Base-by-base conservation (phyloP, 345 rosid genomes). In the Populus simonii region DNA sequence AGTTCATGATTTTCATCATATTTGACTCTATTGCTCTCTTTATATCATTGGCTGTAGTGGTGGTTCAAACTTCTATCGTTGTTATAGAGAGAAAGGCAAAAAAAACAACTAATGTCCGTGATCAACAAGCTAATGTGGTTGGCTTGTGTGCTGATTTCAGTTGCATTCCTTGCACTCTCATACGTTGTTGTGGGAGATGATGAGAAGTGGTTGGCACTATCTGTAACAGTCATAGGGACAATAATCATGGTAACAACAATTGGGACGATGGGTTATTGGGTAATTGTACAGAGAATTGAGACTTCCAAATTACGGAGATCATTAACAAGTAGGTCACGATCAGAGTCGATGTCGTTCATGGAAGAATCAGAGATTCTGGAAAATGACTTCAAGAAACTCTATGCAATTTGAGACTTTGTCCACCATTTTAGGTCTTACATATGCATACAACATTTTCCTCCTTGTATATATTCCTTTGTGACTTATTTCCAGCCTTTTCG, bases 121-220 rank as follows among this genome's bases (percentile, higher is more conserved):
- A 96, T 96, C 74, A 96, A 93, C 90, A 96, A 96, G 83, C 85
- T 96, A 20, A 91, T 93, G 98, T 93, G 98, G 98, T 74, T 92
- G 85, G 98, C 99, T 16, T 96, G 98, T 71, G 84, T 87, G 77
- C 79, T 96, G 89, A 86, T 96, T 57, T 96, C 99, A 22, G 79
- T 90, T 11, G 97, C 99, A 1, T 96, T 93, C 78, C 82, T 96
- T 25, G 89, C 98, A 5, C 82, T 96, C 39, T 84, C 97, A 20
- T 96, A 79, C n/a, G 80, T 90, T 49, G 98, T 96, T 47, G 90
- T 96, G 18, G 98, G 98, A 72, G 61, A 74, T 18, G 66, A 83
- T 3, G 84, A 84, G 79, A 84, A 65, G 87, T 85, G 90, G 89
- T 76, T 94, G 81, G 99, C 98, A 16, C 29, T 85, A 35, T 81